Base-by-base conservation (phyloP, 768 basidiomycete species). In the Lactarius sp. region DNA sequence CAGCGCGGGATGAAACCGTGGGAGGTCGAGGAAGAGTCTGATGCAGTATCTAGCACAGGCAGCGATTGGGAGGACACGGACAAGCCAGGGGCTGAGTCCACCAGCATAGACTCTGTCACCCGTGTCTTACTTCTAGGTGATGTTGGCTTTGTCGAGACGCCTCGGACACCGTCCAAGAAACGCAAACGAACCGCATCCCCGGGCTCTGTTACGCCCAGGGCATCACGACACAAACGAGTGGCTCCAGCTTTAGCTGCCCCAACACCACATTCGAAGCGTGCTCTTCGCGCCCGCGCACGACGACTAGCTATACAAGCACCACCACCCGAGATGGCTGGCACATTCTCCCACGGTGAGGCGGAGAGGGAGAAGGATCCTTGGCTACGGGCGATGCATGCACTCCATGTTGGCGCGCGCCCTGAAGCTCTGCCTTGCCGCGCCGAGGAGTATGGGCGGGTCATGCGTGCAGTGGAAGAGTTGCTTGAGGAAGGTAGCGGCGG, bases 341-440 rank as follows among this genome's bases (percentile, higher is more conserved):
- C 62, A 20, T 54, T 59, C 12, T 53, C 57, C 2, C 52, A 41
- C 66, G 82, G 71, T 78, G 77, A 27, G 82, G 81, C 66, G 73
- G 92, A 2, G 86, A 88, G 2, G 72, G 79, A 42, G 89, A 96
- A 69, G 34, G 61, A 68, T n/a, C 86, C 92, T 2, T 96, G 90
- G 85, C 73, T 94, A 59, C 81, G 93, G 8, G 88, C 92, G 6
- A 90, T 96, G 86, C 87, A 94, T 71, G 83, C 92, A 13, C 73
- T 98, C 53, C 97, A 98, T 72, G 97, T 98, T 14, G 92, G 92
- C 1, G 90, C 92, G 56, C 83, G 95, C 7, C 96, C 97, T 1
- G 27, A 27, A 27, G 27, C 27, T 27, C 27, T 27, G 27, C 27
- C 27, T 2, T 27, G 27, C 3, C 27, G 27, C 27, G 27, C 27